Evolutionary conservation across 2,329 filamentous ascomycete genomes (phyloP), one percentile per base, ranked within the genome.

Genomic region (Colletotrichum lini): DNA sequence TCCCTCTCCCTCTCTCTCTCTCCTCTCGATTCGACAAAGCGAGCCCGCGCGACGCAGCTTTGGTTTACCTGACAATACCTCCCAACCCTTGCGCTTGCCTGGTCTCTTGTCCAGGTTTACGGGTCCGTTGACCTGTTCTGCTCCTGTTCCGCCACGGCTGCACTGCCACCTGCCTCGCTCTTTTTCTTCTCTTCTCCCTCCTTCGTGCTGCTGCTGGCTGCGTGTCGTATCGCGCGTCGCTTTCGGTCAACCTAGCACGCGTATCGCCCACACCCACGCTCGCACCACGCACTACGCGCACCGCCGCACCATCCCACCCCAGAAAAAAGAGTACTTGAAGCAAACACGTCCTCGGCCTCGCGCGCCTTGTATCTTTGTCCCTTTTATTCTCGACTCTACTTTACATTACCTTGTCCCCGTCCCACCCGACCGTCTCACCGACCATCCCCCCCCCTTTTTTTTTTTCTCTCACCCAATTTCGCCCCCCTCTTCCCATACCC

Each of bases 291-390:
- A 42, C 26, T 44, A 38, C 45, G 47, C 58, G n/a, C 30, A 61
- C 44, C 23, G 35, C 44, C 58, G 58, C 58, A 38, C 44, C 44
- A 50, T 18, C 59, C 38, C 52, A 49, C 59, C 59, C 58, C 59
- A 42, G 59, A 54, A 70, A 57, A 63, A 72, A 62, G 58, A 71
- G 68, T 73, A 73, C 70, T 73, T 73, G 70, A 73, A 73, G 67
- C 57, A 70, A 70, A 70, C 70, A 64, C 57, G 63, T 67, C 64
- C 71, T 73, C 71, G 67, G 69, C 71, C 52, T 71, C 59, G 68
- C 71, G 63, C 68, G 54, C 58, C 63, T 72, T 73, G 69, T 72
- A 71, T 72, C 69, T 71, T 73, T 73, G 68, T 73, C 65, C 68
- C 68, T 66, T 73, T 65, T 63, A 63, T 45, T 65, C 50, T 59